Evolutionary conservation across 768 basidiomycete genomes (phyloP), one percentile per base, ranked within the genome.

Genomic region (Rhizopogon roseolus): DNA sequence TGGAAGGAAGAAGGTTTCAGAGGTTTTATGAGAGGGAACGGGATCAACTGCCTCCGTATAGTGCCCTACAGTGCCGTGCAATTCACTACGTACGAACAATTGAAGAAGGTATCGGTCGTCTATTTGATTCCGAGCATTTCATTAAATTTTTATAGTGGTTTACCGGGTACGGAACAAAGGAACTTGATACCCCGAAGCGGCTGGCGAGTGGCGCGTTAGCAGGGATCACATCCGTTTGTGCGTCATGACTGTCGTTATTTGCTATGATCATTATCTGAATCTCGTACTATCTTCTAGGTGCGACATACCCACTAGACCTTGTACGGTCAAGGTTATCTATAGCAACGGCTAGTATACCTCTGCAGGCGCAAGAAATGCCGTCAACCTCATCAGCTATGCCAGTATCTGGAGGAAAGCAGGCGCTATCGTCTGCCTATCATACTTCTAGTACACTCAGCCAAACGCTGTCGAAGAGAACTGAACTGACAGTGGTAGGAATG

Each of bases 11-110:
- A 98, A 69, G 96, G 96, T 7, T 86, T 95, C 70, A 81, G 71
- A 67, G 96, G 95, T 11, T 93, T 84, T 69, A 94, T 98, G 94
- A 78, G 91, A 60, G 96, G 96, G 4, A 98, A 98, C 63, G 83
- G 86, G 39, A 88, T 95, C 66, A 95, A 94, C 71, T 93, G 91
- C 70, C 62, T 94, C 62, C 80, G 96, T 54, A 98, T 98, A 61
- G 85, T 97, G 60, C 96, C 96, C 11, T 98, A 98, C 43, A 88
- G 88, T 63, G 85, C 88, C 43, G 89, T 91, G 17, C 89, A 91
- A 62, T 91, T 91, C 67, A 87, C 86, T 4, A 86, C 90, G 3
- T 97, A 97, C 60, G 94, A 96, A 66, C 88, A 90, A 54, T 71
- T 96, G 42, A 97, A 97, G 71, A 91, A 87, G 76, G 90, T 87